phyloP scores from a whole-genome alignment of 176 grass and related monocot species.

The Eleusine coracana region DNA sequence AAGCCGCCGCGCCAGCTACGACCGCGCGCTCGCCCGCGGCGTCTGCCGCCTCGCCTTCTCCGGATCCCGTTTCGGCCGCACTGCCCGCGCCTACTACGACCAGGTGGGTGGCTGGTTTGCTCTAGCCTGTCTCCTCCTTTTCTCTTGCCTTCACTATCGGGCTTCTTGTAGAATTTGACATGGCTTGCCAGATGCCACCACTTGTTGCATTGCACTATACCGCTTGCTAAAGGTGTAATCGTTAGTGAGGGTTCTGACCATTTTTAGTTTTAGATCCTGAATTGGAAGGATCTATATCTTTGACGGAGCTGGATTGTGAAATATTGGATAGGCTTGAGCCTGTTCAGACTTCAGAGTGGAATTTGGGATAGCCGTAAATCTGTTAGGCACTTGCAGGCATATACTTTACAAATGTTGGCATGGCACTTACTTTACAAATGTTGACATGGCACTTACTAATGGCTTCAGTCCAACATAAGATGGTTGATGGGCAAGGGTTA shows the following conservation, averaged over 20 bases:
- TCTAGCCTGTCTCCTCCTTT: neutral
- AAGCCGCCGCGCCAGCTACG: constrained; percentile 62
- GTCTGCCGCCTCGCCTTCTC: constrained; percentile 52
- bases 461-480: no score
- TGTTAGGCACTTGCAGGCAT: no score
- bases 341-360: no score
- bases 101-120: constrained; percentile 37
- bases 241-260: no score
- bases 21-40: constrained; percentile 58
- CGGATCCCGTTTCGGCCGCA: constrained; percentile 22
- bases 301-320: no score
- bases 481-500: no score
- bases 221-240: no score
- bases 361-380: no score
- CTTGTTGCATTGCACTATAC: neutral
- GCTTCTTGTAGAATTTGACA: neutral
- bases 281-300: neutral
- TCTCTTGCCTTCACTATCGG: neutral
- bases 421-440: no score
- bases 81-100: constrained; percentile 34
- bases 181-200: neutral
- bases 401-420: no score
- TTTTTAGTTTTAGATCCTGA: neutral
- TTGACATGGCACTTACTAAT: no score
- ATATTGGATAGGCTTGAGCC: no score